These are phyloP conservation scores for Apiotrichum mycotoxinovorans DNA, from an alignment of 1,284 basidiomycete genomes.

Conservation along the genomic window DNA sequence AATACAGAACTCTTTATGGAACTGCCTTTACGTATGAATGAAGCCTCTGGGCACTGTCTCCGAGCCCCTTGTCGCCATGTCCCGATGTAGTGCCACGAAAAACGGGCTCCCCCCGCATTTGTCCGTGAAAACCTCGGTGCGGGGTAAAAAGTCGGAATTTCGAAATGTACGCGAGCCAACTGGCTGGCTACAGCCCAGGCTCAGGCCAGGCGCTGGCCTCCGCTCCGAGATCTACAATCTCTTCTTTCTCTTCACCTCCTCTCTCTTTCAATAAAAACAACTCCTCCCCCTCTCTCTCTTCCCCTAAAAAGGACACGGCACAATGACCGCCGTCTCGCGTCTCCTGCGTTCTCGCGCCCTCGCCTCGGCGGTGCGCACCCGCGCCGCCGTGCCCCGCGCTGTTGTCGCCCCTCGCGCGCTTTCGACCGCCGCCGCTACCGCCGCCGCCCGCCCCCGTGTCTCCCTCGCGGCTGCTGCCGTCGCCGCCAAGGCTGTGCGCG, in stretches of 20 bases:
- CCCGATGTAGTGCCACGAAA: not conserved
- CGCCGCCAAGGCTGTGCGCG: not conserved
- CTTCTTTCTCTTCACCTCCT: not conserved
- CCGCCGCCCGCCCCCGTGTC: constrained; percentile 8
- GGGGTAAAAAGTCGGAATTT: not conserved
- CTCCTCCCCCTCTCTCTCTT: not conserved
- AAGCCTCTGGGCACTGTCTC: too few species aligned
- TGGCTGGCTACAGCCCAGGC: too few species aligned
- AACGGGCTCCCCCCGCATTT: not conserved
- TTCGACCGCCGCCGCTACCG: constrained; percentile 9
- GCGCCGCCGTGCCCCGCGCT: not conserved
- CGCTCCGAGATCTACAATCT: too few species aligned
- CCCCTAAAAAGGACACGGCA: constrained; percentile 14
- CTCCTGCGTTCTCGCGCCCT: constrained; percentile 11
- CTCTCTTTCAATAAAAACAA: not conserved
- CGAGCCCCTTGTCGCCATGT: not conserved
- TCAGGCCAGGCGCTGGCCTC: too few species aligned
- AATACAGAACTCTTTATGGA: too few species aligned
- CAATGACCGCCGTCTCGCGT: constrained; percentile 18
- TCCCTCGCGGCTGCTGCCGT: not conserved
- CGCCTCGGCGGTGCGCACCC: not conserved
- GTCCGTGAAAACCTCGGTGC: not conserved
- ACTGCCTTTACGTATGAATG: too few species aligned
- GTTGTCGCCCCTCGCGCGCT: constrained; percentile 5
- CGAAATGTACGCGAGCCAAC: too few species aligned